Evolutionary conservation across 2,329 filamentous ascomycete genomes (phyloP), one percentile per base, ranked within the genome.

Genomic region (Calonectria naviculata): DNA sequence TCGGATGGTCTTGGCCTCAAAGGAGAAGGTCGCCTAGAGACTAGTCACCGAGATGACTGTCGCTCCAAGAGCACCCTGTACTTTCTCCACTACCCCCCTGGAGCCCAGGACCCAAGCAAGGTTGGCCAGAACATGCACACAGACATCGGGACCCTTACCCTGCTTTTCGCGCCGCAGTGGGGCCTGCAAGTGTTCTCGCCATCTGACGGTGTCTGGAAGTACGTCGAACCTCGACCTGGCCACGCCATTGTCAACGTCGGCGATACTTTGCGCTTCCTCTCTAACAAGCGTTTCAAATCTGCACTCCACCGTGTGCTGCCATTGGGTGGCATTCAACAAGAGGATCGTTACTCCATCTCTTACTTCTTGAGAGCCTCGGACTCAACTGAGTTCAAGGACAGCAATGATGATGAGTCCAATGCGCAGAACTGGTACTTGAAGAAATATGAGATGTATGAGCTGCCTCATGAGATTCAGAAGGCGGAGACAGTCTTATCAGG

Each of bases 301-400:
- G 41, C 41, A 3, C 41, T 44, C 41, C 41, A 44, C 41, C 17
- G 41, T 3, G 41, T 44, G 41, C 41, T 44, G 5, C 41, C 41
- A 6, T 44, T 67, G 21, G 67, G 67, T 19, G 56, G 62, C 26
- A 31, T 67, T 12, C 56, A 72, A 10, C 12, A 63, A 1, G 67
- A 70, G 38, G 67, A 70, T 24, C 56, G 67, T 9, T 70, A 70
- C 56, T 70, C 67, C 1, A 65, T 71, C 19, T 65, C 66, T 13
- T 71, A 71, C 24, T 69, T 71, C 26, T 46, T 72, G n/a, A 44
- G 70, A 6, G 62, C 70, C 1, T 63, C 56, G 21, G 67, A 70
- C 54, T 49, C 54, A 1, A 60, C 67, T 3, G 63, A 67, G 54
- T 72, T 72, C 56, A 70, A 66, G 44, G 70, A 70, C 19, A 70